phyloP scores from a whole-genome alignment of 495 filamentous ascomycete species.

The Glarea lozoyensis region DNA sequence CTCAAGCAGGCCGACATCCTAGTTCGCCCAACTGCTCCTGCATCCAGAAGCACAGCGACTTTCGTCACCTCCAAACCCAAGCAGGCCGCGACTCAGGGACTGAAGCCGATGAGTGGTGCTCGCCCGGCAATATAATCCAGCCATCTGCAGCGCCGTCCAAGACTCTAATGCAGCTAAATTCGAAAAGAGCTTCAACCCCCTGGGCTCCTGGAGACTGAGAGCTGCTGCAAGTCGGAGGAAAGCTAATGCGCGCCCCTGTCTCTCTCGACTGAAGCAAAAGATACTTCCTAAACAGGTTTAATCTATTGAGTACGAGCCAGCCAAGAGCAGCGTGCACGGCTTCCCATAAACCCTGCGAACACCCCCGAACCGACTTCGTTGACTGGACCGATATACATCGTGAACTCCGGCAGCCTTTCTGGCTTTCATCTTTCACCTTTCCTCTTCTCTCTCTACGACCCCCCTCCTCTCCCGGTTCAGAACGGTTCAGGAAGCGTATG shows the following conservation, averaged over 20 bases:
- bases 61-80: neutral
- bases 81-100: constrained; percentile 3
- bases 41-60: too few species aligned
- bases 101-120: neutral
- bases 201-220: too few species aligned
- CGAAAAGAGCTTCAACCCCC: too few species aligned
- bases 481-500: too few species aligned
- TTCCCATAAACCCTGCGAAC: too few species aligned
- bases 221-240: constrained; percentile 3
- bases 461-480: neutral
- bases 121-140: neutral
- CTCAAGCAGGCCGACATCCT: too few species aligned
- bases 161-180: too few species aligned
- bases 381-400: constrained; percentile 11
- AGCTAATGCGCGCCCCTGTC: neutral
- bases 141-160: neutral
- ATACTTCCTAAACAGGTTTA: too few species aligned
- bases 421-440: neutral
- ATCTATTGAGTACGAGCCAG: too few species aligned
- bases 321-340: too few species aligned
- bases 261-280: too few species aligned
- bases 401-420: constrained; percentile 9
- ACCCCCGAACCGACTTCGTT: neutral
- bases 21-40: too few species aligned
- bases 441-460: neutral